Base-by-base conservation (phyloP, 2,329 filamentous ascomycete genomes). In the Phialophora tarda region DNA sequence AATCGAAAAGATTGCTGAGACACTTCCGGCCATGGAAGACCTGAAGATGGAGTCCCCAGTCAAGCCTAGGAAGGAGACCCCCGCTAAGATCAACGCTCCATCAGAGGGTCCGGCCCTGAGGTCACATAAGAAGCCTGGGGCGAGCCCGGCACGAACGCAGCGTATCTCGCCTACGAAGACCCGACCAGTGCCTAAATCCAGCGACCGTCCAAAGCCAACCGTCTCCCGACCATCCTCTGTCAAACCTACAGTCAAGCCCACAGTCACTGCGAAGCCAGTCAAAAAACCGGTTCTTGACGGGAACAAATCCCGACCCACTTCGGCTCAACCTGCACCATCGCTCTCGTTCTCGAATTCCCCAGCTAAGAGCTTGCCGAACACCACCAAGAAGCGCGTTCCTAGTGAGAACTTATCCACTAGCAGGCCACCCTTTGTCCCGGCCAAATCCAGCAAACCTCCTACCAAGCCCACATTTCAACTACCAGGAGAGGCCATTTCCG, bases 401-500 rank as follows among this genome's bases (percentile, higher is more conserved):
- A 72, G 67, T 38, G 66, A 65, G 23, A 63, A 69, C 11, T 72
- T 76, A 24, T 70, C 78, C 78, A 69, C 84, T 78, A 59, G 79
- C 82, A 73, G 82, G 78, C 71, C 75, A 80, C 73, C 80, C 75
- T 64, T 86, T 82, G 70, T 83, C 77, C 28, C 81, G 76, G 8
- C 82, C 79, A 86, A 83, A 70, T 85, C 83, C 1, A 77, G 76
- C 24, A 85, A 83, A 69, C 77, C 82, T 14, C 81, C 81, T 0
- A 86, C 84, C 0, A 79, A 75, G 59, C 74, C 83, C 7, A 82
- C 77, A 3, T 86, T 86, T 71, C 77, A 81, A 55, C 78, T 86
- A 0, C 83, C 84, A 0, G 84, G 84, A 17, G 83, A 85, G 69
- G 82, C 78, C 14, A 77, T 85, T 4, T 82, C 84, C 2, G 82